phyloP scores from a whole-genome alignment of 352 stramenopile genomes.

The Phytopythium oedochilum region DNA sequence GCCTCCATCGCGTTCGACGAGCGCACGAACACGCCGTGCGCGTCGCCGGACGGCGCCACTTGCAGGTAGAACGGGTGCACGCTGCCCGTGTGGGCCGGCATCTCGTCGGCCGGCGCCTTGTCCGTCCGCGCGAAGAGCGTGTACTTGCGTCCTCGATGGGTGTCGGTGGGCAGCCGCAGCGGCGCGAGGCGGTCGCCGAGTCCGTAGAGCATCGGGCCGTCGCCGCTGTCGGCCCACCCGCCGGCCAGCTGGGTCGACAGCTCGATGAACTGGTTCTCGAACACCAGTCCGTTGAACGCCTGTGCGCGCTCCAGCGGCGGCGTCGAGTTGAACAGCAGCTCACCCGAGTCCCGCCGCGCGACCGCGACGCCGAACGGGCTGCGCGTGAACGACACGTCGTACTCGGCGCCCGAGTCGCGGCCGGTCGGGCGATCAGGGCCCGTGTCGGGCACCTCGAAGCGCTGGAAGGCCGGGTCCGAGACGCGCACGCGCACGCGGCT shows the following conservation, averaged over 20 bases:
- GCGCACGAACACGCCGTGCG: slow-evolving; percentile 75
- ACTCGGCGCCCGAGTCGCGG: slow-evolving; percentile 13
- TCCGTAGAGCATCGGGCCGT: slow-evolving; percentile 55
- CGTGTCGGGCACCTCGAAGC: slow-evolving; percentile 68
- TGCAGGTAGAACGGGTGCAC: slow-evolving; percentile 82
- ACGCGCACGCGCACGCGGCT: slow-evolving; percentile 69
- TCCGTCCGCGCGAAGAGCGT: slow-evolving; percentile 51
- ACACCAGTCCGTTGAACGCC: slow-evolving; percentile 65
- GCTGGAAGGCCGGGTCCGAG: slow-evolving; percentile 63
- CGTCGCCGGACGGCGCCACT: slow-evolving; percentile 26
- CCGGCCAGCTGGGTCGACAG: slow-evolving; percentile 58
- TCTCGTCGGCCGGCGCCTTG: slow-evolving; percentile 15
- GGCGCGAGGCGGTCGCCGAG: slow-evolving; percentile 63
- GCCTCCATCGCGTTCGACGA: slow-evolving; percentile 89
- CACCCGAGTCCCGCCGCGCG: slow-evolving; percentile 38
- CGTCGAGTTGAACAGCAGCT: slow-evolving; percentile 86
- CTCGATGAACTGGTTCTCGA: slow-evolving; percentile 87
- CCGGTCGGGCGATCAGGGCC: background rate
- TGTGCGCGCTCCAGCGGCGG: slow-evolving; percentile 27
- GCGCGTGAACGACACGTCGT: slow-evolving; percentile 56
- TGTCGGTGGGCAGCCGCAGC: slow-evolving; percentile 30
- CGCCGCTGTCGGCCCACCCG: background rate
- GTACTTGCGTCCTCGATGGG: slow-evolving; percentile 47
- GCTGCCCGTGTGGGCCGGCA: slow-evolving; percentile 9
- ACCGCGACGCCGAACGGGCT: slow-evolving; percentile 72